Base-by-base conservation (phyloP, 148 eudicot genomes). In the Heliamphora exappendiculata region DNA sequence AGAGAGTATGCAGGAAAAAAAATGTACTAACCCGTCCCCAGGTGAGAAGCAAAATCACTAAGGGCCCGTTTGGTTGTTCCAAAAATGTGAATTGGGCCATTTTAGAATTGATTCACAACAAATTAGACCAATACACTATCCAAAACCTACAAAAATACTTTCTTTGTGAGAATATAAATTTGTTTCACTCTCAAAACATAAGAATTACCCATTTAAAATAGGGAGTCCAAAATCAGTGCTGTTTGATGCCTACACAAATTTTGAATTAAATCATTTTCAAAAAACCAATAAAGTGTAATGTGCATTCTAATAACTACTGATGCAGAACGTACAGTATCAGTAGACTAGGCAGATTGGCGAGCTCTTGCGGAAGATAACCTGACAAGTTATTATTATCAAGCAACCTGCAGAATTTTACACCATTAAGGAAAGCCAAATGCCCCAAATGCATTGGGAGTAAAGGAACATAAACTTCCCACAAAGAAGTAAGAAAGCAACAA, bases 321-420 rank as follows among this genome's bases (percentile, higher is more conserved):
- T 63, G 78, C 20, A 76, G 73, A 62, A 73, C 93, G 69, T 88
- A 93, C 98, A 93, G 85, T 44, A 93, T 93, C 34, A 64, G 75
- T 57, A 93, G 85, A 26, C 53, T 79, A 20, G 97, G 91, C 84
- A 89, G 60, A 63, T 87, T 16, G 12, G 90, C 85, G 26, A 91
- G 83, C 81, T 90, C 91, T 39, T 90, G 87, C 28, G 98, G 98
- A 82, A 91, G 90, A 80, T 80, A 72, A n/a, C 98, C 98, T 36
- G 97, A 84, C 80, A 91, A 85, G 67, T 91, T 90, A 81, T 91
- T 91, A 77, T 91, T 90, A 72, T 91, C 97, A 49, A 91, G 90
- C 72, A 91, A 81, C 74, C 97, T 92, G 92, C 86, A 87, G 54
- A 42, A 50, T 51, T 60, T 66, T 34, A 70, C 75, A 71, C 76